Conservation (phyloP, 495 filamentous ascomycete species). For the Schizothecium vesticola region DNA sequence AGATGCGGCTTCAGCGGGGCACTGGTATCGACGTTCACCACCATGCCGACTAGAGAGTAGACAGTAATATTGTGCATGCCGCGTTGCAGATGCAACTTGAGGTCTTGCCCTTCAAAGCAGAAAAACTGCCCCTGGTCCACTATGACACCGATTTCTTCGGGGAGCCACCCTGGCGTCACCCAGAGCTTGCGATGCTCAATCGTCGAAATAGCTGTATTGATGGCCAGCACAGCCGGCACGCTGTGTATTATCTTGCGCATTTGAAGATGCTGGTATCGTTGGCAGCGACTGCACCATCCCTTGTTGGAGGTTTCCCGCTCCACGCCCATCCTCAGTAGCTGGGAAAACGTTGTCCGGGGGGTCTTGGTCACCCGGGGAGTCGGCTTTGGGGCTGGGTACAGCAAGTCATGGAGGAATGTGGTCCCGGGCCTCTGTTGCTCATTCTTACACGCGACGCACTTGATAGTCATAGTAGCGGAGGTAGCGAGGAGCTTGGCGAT, state of each 20-base stretch:
- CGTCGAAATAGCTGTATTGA: slow-evolving; percentile 72
- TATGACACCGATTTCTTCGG: slow-evolving; percentile 84
- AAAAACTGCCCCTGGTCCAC: slow-evolving; percentile 76
- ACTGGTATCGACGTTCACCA: slow-evolving; percentile 78
- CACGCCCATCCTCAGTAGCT: slow-evolving; percentile 78
- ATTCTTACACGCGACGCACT: slow-evolving; percentile 75
- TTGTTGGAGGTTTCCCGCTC: slow-evolving; percentile 74
- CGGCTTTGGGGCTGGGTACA: slow-evolving; percentile 59
- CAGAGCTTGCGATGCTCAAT: slow-evolving; percentile 72
- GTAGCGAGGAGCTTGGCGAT: slow-evolving; percentile 33
- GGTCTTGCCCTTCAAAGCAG: slow-evolving; percentile 84
- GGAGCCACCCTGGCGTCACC: slow-evolving; percentile 83
- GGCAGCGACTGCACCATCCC: slow-evolving; percentile 87
- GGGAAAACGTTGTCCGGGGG: slow-evolving; percentile 63
- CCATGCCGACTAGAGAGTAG: slow-evolving; percentile 88
- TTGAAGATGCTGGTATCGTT: slow-evolving; percentile 74
- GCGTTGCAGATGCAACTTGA: slow-evolving; percentile 60
- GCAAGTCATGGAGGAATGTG: slow-evolving; percentile 73
- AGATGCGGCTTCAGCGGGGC: slow-evolving; percentile 84
- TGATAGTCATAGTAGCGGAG: slow-evolving; percentile 51
- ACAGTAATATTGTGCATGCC: slow-evolving; percentile 65
- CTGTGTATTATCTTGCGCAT: slow-evolving; percentile 73
- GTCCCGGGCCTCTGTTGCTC: slow-evolving; percentile 65
- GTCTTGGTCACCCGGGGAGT: slow-evolving; percentile 44
- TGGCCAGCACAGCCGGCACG: slow-evolving; percentile 73